These are phyloP conservation scores for Brassica hybrid DNA, from an alignment of 441 rosid species.

Conservation along the genomic window DNA sequence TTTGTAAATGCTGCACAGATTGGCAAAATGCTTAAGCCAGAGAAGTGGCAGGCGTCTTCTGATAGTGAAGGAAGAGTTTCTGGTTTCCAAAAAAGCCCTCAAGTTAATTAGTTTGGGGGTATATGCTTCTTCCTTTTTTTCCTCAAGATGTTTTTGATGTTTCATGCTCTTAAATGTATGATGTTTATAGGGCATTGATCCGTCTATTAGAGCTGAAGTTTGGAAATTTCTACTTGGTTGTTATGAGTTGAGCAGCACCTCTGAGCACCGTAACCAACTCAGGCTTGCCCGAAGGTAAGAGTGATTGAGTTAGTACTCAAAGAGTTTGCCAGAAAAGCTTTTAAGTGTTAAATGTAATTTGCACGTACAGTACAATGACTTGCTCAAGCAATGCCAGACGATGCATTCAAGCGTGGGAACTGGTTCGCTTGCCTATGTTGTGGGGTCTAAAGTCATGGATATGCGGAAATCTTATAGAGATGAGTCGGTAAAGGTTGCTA, in stretches of 20 bases:
- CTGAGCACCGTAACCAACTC: slow-evolving; percentile 75
- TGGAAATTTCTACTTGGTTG: slow-evolving; percentile 99
- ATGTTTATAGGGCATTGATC: slow-evolving; percentile 79
- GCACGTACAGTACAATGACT: slow-evolving; percentile 61
- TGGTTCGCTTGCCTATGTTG: slow-evolving; percentile 89
- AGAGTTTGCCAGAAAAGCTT: background rate
- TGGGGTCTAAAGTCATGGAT: slow-evolving; percentile 98
- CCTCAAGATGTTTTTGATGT: no score
- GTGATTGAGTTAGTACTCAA: no score
- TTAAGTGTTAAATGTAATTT: slow-evolving; percentile 9
- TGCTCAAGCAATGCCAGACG: slow-evolving; percentile 77
- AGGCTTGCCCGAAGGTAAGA: slow-evolving; percentile 71
- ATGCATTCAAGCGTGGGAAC: slow-evolving; percentile 98
- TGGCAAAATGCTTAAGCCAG: no score
- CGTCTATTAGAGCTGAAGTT: slow-evolving; percentile 91
- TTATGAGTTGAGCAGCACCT: slow-evolving; percentile 81
- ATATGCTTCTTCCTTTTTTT: slow-evolving; percentile 39
- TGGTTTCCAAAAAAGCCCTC: slow-evolving; percentile 82
- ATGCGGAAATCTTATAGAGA: slow-evolving; percentile 82
- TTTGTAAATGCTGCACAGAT: no score
- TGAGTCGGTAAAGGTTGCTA: slow-evolving; percentile 54
- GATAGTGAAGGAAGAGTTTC: no score
- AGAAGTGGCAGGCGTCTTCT: no score
- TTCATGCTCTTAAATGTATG: slow-evolving; percentile 2
- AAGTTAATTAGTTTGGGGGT: slow-evolving; percentile 85